phyloP scores from a whole-genome alignment of 1,139 yeast species.

The Scheffersomyces insectosa region DNA sequence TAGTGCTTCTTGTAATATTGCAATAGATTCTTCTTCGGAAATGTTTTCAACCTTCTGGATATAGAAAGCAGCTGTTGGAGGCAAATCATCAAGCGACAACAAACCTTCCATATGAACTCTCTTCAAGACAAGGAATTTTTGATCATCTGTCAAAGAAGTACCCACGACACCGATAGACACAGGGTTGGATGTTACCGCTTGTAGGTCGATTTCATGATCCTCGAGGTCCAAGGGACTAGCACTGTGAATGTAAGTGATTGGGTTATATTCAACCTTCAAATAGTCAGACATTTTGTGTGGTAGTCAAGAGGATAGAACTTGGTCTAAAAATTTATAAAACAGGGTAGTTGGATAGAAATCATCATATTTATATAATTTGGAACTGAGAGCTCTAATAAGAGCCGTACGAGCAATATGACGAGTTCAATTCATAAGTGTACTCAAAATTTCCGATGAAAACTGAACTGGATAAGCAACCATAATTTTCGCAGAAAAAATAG shows the following conservation, averaged over 20 bases:
- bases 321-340: too few relatives aligned
- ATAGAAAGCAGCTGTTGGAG: slow-evolving; percentile 25
- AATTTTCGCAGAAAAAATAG: too few relatives aligned
- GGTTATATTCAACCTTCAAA: not conserved
- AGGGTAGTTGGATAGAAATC: too few relatives aligned
- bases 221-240: slow-evolving; percentile 6
- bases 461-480: too few relatives aligned
- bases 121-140: slow-evolving; percentile 31
- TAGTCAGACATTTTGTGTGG: not conserved
- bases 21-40: slow-evolving; percentile 16
- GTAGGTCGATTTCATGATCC: slow-evolving; percentile 15
- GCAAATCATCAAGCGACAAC: slow-evolving; percentile 29
- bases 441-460: too few relatives aligned
- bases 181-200: slow-evolving; percentile 15
- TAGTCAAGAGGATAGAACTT: not conserved
- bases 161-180: slow-evolving; percentile 28
- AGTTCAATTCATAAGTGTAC: too few relatives aligned
- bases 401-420: too few relatives aligned
- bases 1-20: slow-evolving; percentile 18
- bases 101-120: slow-evolving; percentile 10
- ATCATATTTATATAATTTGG: too few relatives aligned
- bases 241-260: not conserved
- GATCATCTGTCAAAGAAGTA: slow-evolving; percentile 10
- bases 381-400: too few relatives aligned
- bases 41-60: slow-evolving; percentile 21